Base-by-base conservation (phyloP, 352 stramenopile species). In the Phytopythium vexans region DNA sequence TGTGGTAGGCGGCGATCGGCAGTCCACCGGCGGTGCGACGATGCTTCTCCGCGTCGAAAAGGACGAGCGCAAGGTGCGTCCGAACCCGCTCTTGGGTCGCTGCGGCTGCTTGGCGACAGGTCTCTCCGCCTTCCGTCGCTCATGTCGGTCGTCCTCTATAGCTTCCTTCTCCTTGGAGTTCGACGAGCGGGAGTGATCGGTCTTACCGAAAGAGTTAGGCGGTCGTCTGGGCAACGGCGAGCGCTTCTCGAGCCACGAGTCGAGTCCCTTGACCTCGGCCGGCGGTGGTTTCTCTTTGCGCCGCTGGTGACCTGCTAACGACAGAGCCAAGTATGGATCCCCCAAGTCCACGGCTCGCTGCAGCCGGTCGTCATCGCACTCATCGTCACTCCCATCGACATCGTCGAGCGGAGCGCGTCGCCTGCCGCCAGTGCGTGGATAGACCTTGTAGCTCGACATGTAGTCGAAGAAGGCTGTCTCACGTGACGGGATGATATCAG, bases 381-480 rank as follows among this genome's bases (percentile, higher is more conserved):
- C 41, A 3, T 58, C 27, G 36, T 57, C 40, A 12, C 16, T 38
- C 1, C 41, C 16, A 12, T 48, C 52, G 11, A 62, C 52, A 11
- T 51, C 21, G 31, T 40, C 16, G 4, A 8, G 14, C 3, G 21
- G 50, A 31, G 8, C 34, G 43, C 5, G 35, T 15, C 21, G 59
- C 16, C 42, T 27, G 9, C 33, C 43, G 8, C 43, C 44, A 4
- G 40, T 35, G 0, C 63, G 74, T 15, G 85, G 60, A 10, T 64
- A 54, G 6, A 87, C 67, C 54, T 77, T 79, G 58, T 87, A 89
- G 44, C 73, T 76, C 3, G 37, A 45, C 74, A 87, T 89, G 51
- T 83, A 75, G 15, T 70, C 48, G 53, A 72, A 86, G 52, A 77
- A 89, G 7, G 44, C 57, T 1, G 63, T 47, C 54, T 84, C 66